Evolutionary conservation across 192 early-diverging fungal genomes (phyloP).

Genomic region (Cladochytrium replicatum): DNA sequence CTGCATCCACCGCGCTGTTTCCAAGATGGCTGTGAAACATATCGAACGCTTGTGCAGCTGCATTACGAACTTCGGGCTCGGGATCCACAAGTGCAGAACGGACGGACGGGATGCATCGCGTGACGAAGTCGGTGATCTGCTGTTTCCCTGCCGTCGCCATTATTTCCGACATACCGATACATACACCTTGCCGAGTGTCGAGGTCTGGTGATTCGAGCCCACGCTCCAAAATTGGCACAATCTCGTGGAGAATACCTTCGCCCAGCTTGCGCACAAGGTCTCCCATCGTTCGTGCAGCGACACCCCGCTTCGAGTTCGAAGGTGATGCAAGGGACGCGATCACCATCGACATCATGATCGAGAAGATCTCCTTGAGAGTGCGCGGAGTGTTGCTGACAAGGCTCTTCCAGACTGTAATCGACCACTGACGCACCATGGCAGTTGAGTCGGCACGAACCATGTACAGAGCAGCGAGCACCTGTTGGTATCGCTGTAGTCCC

Average conservation of each 20-base stretch:
- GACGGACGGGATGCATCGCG: conserved; percentile 73
- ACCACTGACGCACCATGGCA: conserved; percentile 75
- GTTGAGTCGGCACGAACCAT: conserved; percentile 79
- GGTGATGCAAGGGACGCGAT: conserved; percentile 66
- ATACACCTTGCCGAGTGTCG: conserved; percentile 81
- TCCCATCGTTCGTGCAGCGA: conserved; percentile 82
- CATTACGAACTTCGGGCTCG: conserved; percentile 78
- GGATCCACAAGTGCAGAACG: conserved; percentile 76
- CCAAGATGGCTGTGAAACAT: conserved; percentile 85
- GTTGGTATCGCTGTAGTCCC: conserved; percentile 74
- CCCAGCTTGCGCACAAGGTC: conserved; percentile 94
- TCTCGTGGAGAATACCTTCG: conserved; percentile 73
- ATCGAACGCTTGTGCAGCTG: conserved; percentile 93
- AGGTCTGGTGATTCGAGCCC: conserved; percentile 59
- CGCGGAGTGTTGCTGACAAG: conserved; percentile 94
- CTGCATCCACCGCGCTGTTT: conserved; percentile 83
- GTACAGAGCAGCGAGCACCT: conserved; percentile 81
- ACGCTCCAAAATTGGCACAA: conserved; percentile 83
- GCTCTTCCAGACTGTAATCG: conserved; percentile 89
- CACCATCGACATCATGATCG: conserved; percentile 83
- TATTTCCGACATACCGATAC: conserved; percentile 85
- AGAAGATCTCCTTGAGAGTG: conserved; percentile 89
- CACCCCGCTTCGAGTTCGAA: conserved; percentile 69
- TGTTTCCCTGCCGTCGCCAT: conserved; percentile 74
- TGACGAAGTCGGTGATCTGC: conserved; percentile 74